phyloP scores from a whole-genome alignment of 2,329 filamentous ascomycete species.

The Penicillium sp. region DNA sequence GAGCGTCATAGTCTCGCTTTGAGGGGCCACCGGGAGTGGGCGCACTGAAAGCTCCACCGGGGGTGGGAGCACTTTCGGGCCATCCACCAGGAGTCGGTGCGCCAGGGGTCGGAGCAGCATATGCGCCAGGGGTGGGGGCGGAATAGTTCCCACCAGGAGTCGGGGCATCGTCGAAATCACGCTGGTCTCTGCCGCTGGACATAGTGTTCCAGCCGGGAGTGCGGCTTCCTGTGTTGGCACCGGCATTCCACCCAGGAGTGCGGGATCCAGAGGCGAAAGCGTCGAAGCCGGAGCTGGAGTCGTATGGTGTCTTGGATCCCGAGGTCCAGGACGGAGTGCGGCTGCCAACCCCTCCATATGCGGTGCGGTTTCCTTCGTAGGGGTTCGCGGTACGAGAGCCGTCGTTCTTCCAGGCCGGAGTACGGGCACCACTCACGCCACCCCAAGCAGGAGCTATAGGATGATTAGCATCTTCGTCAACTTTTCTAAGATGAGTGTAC shows the following conservation, averaged over 20 bases:
- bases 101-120: conserved; percentile 65
- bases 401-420: conserved; percentile 57
- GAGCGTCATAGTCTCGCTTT: conserved; percentile 27
- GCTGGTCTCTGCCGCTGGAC: conserved; percentile 29
- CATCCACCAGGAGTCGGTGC: conserved; percentile 53
- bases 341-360: conserved; percentile 65
- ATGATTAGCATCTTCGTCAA: conserved; percentile 20
- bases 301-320: conserved; percentile 69
- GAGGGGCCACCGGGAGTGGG: conserved; percentile 42
- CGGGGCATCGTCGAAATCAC: conserved; percentile 66
- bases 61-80: conserved; percentile 47
- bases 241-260: conserved; percentile 68
- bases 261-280: conserved; percentile 68
- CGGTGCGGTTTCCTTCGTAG: conserved; percentile 69
- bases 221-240: conserved; percentile 51
- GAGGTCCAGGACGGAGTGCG: conserved; percentile 78
- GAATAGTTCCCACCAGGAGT: conserved; percentile 67
- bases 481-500: conserved; percentile 32
- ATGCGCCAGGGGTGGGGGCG: conserved; percentile 64
- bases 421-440: conserved; percentile 46
- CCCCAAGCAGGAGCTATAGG: conserved; percentile 43
- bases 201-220: conserved; percentile 45
- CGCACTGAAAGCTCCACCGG: conserved; percentile 44
- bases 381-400: conserved; percentile 55
- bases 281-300: conserved; percentile 65